Conservation (phyloP, 768 basidiomycete genomes). For the Leucosporidium scottii region DNA sequence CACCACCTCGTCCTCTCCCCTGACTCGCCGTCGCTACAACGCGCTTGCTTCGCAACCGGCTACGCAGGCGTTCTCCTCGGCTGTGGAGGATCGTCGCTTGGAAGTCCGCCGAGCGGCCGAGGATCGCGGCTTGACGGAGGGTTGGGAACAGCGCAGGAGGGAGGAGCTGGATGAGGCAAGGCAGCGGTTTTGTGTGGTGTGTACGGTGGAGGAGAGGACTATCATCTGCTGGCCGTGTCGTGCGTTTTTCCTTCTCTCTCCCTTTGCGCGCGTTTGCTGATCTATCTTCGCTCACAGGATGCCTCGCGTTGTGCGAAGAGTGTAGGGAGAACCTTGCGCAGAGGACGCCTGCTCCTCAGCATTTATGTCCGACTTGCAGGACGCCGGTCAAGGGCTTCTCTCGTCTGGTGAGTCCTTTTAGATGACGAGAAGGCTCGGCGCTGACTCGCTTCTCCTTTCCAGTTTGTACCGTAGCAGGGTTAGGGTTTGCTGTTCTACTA, state of each 20-base stretch:
- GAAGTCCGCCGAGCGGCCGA: not conserved
- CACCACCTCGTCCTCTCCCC: no score
- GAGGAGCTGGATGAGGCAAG: not conserved
- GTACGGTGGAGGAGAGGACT: not conserved
- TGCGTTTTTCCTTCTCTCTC: not conserved
- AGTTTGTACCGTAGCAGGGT: no score
- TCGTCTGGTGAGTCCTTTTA: not conserved
- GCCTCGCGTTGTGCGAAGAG: not conserved
- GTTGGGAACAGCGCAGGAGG: not conserved
- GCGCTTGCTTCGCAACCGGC: no score
- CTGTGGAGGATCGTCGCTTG: not conserved
- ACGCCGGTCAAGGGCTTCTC: not conserved
- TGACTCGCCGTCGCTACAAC: no score
- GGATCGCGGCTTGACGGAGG: not conserved
- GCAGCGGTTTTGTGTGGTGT: not conserved
- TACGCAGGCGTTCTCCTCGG: no score
- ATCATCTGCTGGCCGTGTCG: slow-evolving; percentile 1
- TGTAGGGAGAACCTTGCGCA: not conserved
- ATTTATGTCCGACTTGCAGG: not conserved
- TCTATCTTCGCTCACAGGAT: not conserved
- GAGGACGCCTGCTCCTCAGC: not conserved
- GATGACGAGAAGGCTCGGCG: no score
- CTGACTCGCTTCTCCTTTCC: not conserved
- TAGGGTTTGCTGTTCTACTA: no score
- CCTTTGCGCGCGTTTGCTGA: not conserved